Percentiles rank a stretch among this genome's conserved stretches.
Conservation (phyloP, 805 yeast species). For the Suhomyces pyralidae region DNA sequence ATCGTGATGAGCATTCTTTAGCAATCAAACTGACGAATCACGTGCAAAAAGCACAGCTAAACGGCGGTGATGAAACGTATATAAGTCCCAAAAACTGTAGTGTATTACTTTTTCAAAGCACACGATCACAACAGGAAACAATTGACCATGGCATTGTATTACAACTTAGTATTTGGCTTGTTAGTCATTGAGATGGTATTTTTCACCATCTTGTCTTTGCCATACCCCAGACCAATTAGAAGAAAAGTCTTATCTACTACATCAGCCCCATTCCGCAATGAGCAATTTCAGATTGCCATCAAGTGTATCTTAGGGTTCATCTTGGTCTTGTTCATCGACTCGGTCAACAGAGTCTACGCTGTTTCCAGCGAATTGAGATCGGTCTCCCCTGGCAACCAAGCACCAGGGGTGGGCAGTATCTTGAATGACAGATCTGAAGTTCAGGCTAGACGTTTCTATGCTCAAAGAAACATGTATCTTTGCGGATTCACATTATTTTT, state of each 20-base stretch:
- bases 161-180: constrained; percentile 63
- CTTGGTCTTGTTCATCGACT: constrained; percentile 77
- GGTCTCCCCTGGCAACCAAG: constrained; percentile 26
- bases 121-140: not conserved
- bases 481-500: constrained; percentile 94
- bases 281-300: constrained; percentile 70
- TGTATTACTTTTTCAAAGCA: not conserved
- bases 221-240: constrained; percentile 75
- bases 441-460: constrained; percentile 88
- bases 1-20: not conserved
- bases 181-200: constrained; percentile 73
- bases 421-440: constrained; percentile 71
- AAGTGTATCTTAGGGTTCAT: constrained; percentile 84
- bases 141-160: constrained; percentile 40
- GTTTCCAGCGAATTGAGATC: constrained; percentile 61
- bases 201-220: constrained; percentile 78
- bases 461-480: constrained; percentile 93
- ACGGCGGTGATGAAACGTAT: not conserved
- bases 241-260: constrained; percentile 61
- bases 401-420: constrained; percentile 18
- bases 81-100: not conserved
- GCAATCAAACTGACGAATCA: constrained; percentile 1
- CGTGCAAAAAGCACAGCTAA: not conserved
- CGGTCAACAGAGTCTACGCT: constrained; percentile 76
- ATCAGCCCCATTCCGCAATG: constrained; percentile 65